These are phyloP conservation scores for Chaetomium globosum DNA, from an alignment of 2,329 filamentous ascomycete species.

Conservation along the genomic window DNA sequence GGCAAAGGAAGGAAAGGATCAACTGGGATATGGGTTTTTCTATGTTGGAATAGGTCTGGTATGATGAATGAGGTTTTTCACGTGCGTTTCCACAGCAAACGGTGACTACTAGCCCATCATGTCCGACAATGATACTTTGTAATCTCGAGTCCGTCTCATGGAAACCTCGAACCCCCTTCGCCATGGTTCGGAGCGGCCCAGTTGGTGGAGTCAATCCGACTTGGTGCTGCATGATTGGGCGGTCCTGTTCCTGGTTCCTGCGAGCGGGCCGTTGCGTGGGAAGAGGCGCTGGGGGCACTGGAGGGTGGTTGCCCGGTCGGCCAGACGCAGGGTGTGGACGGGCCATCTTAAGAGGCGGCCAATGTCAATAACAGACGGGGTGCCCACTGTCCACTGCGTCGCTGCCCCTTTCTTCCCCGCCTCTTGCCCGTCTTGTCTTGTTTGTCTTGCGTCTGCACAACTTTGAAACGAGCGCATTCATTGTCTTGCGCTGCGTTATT, in stretches of 20 bases:
- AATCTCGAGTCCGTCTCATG: conserved; percentile 3
- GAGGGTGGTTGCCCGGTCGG: conserved; percentile 22
- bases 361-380: conserved; percentile 21
- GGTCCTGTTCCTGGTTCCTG: not conserved
- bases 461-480: not conserved
- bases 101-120: not conserved
- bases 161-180: not conserved
- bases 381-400: not conserved
- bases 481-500: not conserved
- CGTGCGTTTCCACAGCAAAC: not conserved
- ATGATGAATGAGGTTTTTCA: conserved; percentile 1
- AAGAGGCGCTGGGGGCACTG: not conserved
- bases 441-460: conserved; percentile 5
- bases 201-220: not conserved
- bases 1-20: not conserved
- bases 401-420: not conserved
- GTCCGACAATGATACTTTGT: conserved; percentile 1
- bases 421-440: not conserved
- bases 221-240: not conserved
- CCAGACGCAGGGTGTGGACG: conserved; percentile 13
- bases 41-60: conserved; percentile 5
- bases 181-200: conserved; percentile 1
- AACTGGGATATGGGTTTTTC: not conserved
- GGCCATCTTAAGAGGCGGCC: conserved; percentile 13
- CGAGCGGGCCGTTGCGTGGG: conserved; percentile 11